A percentile compares a stretch with the other conserved stretches of the same genome.
Evolutionary conservation across 441 rosid species (phyloP).

Genomic region (Metrosideros polymorpha): DNA sequence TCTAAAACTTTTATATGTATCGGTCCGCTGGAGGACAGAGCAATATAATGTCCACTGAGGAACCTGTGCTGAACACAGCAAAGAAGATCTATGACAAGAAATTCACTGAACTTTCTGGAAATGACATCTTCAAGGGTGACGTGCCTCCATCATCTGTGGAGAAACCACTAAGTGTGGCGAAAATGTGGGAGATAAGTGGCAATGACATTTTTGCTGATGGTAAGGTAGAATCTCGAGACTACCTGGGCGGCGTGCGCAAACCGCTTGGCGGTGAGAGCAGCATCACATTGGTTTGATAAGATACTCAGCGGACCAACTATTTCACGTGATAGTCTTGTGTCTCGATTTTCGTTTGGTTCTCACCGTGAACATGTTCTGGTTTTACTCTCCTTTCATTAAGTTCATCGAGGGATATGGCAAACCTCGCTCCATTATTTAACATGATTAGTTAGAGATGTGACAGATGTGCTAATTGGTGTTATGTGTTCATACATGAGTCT

Average conservation of each 20-base stretch:
- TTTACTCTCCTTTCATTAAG: not conserved
- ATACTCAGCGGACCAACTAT: not conserved
- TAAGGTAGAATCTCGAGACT: slow-evolving; percentile 80
- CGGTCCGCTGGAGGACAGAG: slow-evolving; percentile 95
- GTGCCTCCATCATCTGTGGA: slow-evolving; percentile 44
- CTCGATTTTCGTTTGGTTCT: not conserved
- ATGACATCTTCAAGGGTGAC: slow-evolving; percentile 75
- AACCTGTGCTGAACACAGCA: slow-evolving; percentile 58
- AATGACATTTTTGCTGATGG: slow-evolving; percentile 88
- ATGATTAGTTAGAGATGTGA: not conserved
- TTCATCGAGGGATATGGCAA: not conserved
- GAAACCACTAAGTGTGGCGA: slow-evolving; percentile 64
- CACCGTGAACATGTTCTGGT: not conserved
- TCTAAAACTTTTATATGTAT: not conserved
- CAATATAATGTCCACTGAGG: slow-evolving; percentile 52
- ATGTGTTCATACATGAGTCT: not conserved
- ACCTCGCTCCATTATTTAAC: not conserved
- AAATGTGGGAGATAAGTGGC: slow-evolving; percentile 81
- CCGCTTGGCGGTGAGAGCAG: slow-evolving; percentile 98
- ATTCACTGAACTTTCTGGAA: slow-evolving; percentile 74
- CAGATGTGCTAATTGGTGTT: not conserved
- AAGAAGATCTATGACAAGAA: slow-evolving; percentile 83
- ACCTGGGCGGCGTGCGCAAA: slow-evolving; percentile 88
- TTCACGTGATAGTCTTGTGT: not conserved
- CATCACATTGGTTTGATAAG: slow-evolving; percentile 70